Percentiles rank a stretch among this genome's conserved stretches.
Conservation (phyloP, 2,329 filamentous ascomycete genomes). For the Tolypocladium album region DNA sequence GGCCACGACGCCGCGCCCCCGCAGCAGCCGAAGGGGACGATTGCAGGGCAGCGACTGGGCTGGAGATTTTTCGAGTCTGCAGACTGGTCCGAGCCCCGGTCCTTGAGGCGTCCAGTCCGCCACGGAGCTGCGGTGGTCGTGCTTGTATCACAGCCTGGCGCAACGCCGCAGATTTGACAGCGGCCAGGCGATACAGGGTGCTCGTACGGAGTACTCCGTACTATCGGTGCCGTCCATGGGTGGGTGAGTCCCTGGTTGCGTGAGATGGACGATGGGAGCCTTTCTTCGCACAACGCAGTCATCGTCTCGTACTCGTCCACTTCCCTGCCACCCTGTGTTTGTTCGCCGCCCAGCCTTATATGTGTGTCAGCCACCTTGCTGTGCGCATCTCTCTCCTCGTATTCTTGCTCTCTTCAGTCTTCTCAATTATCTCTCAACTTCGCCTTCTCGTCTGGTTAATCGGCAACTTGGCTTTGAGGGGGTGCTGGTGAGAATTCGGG, state of each 20-base stretch:
- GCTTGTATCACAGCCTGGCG: not conserved
- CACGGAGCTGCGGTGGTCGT: not conserved
- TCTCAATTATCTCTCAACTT: not conserved
- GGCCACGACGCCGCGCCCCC: not conserved
- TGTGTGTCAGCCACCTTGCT: not conserved
- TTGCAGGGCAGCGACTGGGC: not conserved
- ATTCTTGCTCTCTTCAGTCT: not conserved
- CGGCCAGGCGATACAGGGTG: not conserved
- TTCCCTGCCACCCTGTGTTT: not conserved
- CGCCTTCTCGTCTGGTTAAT: too few relatives aligned
- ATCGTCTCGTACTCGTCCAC: too few relatives aligned
- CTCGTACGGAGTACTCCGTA: too few relatives aligned
- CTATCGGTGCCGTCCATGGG: not conserved
- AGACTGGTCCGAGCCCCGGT: not conserved
- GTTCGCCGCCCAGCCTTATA: not conserved
- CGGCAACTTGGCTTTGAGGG: too few relatives aligned
- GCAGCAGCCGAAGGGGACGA: not conserved
- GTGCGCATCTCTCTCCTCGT: not conserved
- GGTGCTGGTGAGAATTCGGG: not conserved
- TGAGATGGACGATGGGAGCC: not conserved
- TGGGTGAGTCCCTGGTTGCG: not conserved
- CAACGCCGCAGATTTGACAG: not conserved
- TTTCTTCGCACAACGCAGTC: not conserved
- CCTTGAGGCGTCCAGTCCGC: not conserved
- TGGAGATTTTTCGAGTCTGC: not conserved